A percentile compares a stretch with the other conserved stretches of the same genome.
phyloP scores from a whole-genome alignment of 768 basidiomycete genomes.

The Russula sp. region DNA sequence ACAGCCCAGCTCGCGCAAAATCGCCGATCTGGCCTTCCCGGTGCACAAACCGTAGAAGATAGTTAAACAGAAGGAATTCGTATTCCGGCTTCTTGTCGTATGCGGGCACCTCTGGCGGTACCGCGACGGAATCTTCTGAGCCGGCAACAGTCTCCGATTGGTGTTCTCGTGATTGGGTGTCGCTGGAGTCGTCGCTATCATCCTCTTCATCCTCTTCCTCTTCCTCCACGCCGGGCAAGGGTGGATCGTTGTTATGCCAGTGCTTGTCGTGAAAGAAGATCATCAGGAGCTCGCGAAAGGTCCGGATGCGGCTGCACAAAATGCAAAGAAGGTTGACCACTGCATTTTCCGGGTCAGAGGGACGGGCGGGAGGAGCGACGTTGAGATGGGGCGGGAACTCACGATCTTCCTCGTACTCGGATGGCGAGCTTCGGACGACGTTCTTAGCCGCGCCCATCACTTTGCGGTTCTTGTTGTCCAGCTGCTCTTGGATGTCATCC shows the following conservation, averaged over 20 bases:
- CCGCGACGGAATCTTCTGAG: background rate
- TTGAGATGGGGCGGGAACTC: constrained; percentile 31
- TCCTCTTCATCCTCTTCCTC: constrained; percentile 38
- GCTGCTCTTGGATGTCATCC: constrained; percentile 84
- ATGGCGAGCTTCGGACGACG: constrained; percentile 61
- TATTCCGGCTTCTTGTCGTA: constrained; percentile 70
- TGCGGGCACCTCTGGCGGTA: constrained; percentile 31
- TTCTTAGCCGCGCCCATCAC: constrained; percentile 82
- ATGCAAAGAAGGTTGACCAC: constrained; percentile 91
- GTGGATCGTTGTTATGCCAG: constrained; percentile 74
- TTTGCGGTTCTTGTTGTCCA: constrained; percentile 63
- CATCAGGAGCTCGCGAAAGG: constrained; percentile 84
- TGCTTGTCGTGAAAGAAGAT: constrained; percentile 97
- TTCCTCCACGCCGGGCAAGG: constrained; percentile 70
- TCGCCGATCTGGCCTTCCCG: constrained; percentile 92
- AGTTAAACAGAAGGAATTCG: constrained; percentile 93
- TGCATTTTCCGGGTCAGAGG: constrained; percentile 30
- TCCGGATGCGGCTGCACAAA: constrained; percentile 86
- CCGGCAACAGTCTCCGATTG: background rate
- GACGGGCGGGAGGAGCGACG: background rate
- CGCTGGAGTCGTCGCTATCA: constrained; percentile 31
- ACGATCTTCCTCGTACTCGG: constrained; percentile 87
- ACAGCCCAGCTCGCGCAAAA: constrained; percentile 82
- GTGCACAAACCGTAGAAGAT: constrained; percentile 91
- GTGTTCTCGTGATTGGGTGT: constrained; percentile 17